A percentile compares a stretch with the other conserved stretches of the same genome.
Evolutionary conservation across 192 early-diverging fungal species (phyloP).

Genomic region (Mortierella hygrophila): DNA sequence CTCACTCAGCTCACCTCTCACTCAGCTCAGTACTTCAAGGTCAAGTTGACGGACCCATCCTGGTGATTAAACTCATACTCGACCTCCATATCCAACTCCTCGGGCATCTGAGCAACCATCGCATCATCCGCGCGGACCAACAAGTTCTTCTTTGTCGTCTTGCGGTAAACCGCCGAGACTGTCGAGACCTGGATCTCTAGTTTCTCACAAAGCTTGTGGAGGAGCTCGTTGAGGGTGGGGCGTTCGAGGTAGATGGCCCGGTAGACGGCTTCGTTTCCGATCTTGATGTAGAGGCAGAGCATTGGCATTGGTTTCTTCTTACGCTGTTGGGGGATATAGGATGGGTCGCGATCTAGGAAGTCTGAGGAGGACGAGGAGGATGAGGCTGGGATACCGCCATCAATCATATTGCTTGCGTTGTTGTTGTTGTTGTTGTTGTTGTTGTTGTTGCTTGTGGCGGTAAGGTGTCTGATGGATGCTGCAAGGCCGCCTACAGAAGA

Average conservation of each 20-base stretch:
- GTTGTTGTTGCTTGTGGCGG: neutral
- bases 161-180: conserved; percentile 57
- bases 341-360: conserved; percentile 72
- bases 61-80: conserved; percentile 52
- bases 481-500: neutral
- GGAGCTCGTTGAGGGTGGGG: conserved; percentile 63
- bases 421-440: conserved; percentile 9
- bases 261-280: conserved; percentile 67
- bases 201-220: conserved; percentile 64
- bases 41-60: conserved; percentile 59
- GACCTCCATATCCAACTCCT: conserved; percentile 77
- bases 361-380: conserved; percentile 51
- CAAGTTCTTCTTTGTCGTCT: conserved; percentile 64
- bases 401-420: conserved; percentile 20
- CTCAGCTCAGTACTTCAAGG: conserved; percentile 57
- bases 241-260: conserved; percentile 76
- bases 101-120: conserved; percentile 69
- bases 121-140: conserved; percentile 70
- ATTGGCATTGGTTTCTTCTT: conserved; percentile 59
- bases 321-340: conserved; percentile 67
- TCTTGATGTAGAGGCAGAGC: conserved; percentile 68
- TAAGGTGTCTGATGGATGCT: neutral
- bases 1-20: neutral
- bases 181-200: conserved; percentile 58
- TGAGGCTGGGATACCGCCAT: neutral